phyloP scores from a whole-genome alignment of 2,329 filamentous ascomycete genomes.

The Pseudogymnoascus sp. region DNA sequence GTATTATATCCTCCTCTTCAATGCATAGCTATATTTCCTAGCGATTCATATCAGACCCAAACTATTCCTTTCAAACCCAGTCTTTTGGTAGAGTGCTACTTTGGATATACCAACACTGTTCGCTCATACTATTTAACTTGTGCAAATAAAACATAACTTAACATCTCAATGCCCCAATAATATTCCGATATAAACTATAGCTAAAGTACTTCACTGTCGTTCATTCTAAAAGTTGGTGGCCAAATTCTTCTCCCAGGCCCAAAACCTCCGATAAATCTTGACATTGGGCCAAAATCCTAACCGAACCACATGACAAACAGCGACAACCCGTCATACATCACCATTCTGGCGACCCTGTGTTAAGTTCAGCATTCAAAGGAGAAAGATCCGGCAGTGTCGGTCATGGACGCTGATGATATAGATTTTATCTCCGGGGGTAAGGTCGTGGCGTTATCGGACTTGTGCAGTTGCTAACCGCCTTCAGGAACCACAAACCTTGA shows the following conservation, averaged over 20 bases:
- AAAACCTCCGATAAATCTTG: constrained; percentile 2
- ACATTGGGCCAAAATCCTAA: constrained; percentile 6
- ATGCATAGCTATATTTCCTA: neutral
- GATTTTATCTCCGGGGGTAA: constrained; percentile 20
- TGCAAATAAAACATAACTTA: neutral
- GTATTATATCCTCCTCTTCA: neutral
- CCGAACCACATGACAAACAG: constrained; percentile 8
- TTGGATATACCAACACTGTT: neutral
- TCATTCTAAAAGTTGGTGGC: neutral
- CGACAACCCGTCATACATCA: neutral
- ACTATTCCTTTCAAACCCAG: neutral
- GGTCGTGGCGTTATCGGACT: neutral
- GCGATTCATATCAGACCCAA: neutral
- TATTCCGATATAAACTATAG: neutral
- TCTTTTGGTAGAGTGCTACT: neutral
- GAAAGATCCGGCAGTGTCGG: constrained; percentile 14
- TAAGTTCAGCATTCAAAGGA: neutral
- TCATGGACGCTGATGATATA: constrained; percentile 20
- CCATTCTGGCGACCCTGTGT: neutral
- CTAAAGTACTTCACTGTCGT: neutral
- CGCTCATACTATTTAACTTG: neutral
- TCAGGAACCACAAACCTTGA: constrained; percentile 23
- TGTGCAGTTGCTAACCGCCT: constrained; percentile 13
- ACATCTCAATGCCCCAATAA: neutral
- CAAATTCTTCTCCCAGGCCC: neutral